A percentile compares a stretch with the other conserved stretches of the same genome.
These are phyloP conservation scores for Oleoguttula mirabilis DNA, from an alignment of 495 filamentous ascomycete genomes.

Conservation along the genomic window DNA sequence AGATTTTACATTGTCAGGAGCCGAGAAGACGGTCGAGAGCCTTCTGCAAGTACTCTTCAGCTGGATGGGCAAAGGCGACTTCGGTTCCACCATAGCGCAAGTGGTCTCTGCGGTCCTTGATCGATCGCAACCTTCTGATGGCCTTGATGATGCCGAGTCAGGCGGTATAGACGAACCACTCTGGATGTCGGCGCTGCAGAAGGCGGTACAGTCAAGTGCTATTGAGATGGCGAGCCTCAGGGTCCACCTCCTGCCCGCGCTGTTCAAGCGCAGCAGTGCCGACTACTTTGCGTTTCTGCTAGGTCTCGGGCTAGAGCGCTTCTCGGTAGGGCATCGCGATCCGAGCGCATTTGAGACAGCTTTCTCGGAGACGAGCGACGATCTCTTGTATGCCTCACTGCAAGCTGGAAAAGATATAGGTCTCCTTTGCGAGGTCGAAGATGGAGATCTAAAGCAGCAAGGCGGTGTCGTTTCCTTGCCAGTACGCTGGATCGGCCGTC, in stretches of 20 bases:
- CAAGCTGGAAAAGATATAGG: constrained; percentile 70
- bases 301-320: constrained; percentile 10
- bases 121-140: no score
- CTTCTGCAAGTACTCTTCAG: constrained; percentile 40
- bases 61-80: constrained; percentile 51
- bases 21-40: neutral
- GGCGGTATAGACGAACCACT: neutral
- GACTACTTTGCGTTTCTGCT: constrained; percentile 48
- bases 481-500: constrained; percentile 33
- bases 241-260: constrained; percentile 56
- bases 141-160: no score
- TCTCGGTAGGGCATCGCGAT: constrained; percentile 27
- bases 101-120: constrained; percentile 33
- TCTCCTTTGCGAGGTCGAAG: constrained; percentile 47
- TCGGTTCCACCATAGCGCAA: constrained; percentile 53
- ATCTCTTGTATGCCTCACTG: constrained; percentile 50
- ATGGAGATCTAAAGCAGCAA: neutral
- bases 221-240: constrained; percentile 44
- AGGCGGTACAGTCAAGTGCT: neutral
- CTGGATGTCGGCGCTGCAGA: neutral
- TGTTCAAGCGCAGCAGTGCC: constrained; percentile 49
- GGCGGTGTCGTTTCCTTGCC: constrained; percentile 29
- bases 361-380: constrained; percentile 21
- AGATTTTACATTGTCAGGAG: neutral
- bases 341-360: constrained; percentile 38